Base-by-base conservation (phyloP, 2,329 filamentous ascomycete species). In the Hymenotorrendiella dingleyae region DNA sequence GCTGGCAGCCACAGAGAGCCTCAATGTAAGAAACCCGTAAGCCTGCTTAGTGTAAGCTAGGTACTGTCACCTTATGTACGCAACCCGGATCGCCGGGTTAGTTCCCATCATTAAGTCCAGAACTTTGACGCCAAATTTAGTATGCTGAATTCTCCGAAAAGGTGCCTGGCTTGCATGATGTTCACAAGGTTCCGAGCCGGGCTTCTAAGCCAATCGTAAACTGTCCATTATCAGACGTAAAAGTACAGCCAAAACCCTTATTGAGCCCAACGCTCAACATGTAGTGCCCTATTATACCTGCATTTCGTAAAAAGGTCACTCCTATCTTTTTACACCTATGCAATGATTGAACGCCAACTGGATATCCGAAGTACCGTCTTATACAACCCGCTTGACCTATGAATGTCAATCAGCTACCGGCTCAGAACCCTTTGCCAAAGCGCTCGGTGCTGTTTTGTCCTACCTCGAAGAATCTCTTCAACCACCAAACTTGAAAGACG, bases 401-500 rank as follows among this genome's bases (percentile, higher is more conserved):
- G 46, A 34, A 50, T 47, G 42, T 51, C 45, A 54, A 52, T 60
- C 48, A 61, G 52, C 49, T 47, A 58, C 54, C 50, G 51, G 47
- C 49, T 50, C 43, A 61, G 34, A 39, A 57, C 47, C 42, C n/a
- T n/a, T n/a, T n/a, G n/a, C 53, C 36, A 46, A 48, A 55, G 53
- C 67, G 50, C 47, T 55, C 47, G 44, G 50, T 40, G 49, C 50
- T 60, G 48, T 54, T 58, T 39, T 55, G 56, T 45, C 59, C 55
- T 63, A 82, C 80, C 81, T 96, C 90, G 63, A 96, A 96, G 77
- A 98, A 98, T 62, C 93, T 80, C 72, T 94, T 93, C 64, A 98
- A 69, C 90, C 93, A 98, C 91, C 93, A 98, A 54, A 98, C 91
- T 72, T 98, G 93, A 74, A 98, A 98, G 54, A 96, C 72, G 48